phyloP scores from a whole-genome alignment of 805 yeast species.

The Lipomyces starkeyi region DNA sequence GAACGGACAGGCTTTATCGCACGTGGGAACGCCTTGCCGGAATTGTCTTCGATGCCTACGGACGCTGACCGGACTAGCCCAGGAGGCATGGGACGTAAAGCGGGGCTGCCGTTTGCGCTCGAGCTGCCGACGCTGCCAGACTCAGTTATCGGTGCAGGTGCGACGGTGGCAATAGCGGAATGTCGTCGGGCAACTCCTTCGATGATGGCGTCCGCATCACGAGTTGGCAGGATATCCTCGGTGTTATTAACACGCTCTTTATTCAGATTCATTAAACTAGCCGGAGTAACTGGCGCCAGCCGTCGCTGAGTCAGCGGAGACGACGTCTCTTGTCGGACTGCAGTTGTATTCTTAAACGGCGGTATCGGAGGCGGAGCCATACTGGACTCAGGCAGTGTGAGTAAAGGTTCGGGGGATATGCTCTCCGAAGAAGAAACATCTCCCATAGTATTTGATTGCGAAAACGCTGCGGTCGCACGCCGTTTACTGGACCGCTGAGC shows the following conservation, averaged over 20 bases:
- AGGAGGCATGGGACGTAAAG: constrained; percentile 21
- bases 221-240: constrained; percentile 39
- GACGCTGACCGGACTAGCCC: constrained; percentile 24
- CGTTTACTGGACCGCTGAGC: constrained; percentile 30
- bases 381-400: constrained; percentile 26
- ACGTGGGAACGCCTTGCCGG: constrained; percentile 16
- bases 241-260: constrained; percentile 23
- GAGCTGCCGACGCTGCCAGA: constrained; percentile 19
- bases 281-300: constrained; percentile 44
- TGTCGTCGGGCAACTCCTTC: constrained; percentile 37
- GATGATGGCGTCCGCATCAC: constrained; percentile 34
- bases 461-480: constrained; percentile 31
- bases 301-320: constrained; percentile 13
- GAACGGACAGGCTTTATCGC: constrained; percentile 41
- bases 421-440: constrained; percentile 32
- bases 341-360: constrained; percentile 7
- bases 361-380: constrained; percentile 39
- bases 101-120: constrained; percentile 26
- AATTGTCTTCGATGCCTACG: constrained; percentile 15
- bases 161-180: constrained; percentile 32
- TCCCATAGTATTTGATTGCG: constrained; percentile 12
- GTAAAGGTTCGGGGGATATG: constrained; percentile 35
- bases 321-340: constrained; percentile 4
- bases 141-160: constrained; percentile 16
- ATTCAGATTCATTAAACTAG: constrained; percentile 44